These are phyloP conservation scores for Urochloa ruziziensis DNA, from an alignment of 176 grass and related monocot species.

Conservation along the genomic window DNA sequence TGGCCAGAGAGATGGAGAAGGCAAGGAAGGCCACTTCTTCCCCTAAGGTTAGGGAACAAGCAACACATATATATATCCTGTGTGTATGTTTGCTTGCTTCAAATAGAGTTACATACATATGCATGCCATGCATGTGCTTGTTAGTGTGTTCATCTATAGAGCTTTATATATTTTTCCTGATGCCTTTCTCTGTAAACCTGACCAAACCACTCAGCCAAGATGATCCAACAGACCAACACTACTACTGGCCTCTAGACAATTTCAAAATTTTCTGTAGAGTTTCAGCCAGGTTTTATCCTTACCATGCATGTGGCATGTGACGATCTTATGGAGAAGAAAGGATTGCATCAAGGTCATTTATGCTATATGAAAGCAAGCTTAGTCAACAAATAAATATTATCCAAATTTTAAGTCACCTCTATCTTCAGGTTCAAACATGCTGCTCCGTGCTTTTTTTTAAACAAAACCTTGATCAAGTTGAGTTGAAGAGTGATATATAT, in stretches of 20 bases:
- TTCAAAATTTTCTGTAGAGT: background rate
- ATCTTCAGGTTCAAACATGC: background rate
- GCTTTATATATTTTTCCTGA: background rate
- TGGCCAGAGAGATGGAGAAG: conserved; percentile 54
- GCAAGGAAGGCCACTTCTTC: conserved; percentile 44
- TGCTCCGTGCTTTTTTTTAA: background rate
- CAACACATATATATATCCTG: too few species aligned
- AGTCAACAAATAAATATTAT: background rate
- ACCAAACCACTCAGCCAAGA: background rate
- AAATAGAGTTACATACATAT: background rate
- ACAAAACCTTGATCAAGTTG: background rate
- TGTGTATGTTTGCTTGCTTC: too few species aligned
- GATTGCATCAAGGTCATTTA: background rate
- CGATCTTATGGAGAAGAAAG: background rate
- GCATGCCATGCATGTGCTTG: background rate
- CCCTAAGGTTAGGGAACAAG: conserved; percentile 68
- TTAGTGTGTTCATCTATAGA: background rate
- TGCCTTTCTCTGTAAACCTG: background rate
- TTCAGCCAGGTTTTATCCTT: background rate
- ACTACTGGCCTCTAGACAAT: background rate
- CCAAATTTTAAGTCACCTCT: background rate
- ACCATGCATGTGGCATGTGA: background rate
- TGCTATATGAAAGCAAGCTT: background rate
- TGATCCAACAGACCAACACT: background rate
- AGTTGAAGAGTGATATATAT: background rate